Evolutionary conservation across 169 alveolate species (phyloP).

Genomic region (Plasmodium gonderi): DNA sequence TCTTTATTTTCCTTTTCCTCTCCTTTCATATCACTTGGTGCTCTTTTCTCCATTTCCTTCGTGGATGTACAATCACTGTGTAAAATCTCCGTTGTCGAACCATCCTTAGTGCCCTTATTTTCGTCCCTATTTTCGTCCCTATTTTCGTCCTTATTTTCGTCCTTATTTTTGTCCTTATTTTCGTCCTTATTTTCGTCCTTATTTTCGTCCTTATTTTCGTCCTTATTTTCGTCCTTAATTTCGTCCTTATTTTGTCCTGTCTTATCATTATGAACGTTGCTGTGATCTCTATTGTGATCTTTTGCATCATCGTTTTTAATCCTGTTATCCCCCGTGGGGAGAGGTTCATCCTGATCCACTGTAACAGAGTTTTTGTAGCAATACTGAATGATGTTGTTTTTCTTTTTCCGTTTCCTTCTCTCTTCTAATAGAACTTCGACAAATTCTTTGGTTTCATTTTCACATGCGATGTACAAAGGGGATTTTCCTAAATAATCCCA

Average conservation of each 20-base stretch:
- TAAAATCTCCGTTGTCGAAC: no score
- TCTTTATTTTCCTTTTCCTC: background rate
- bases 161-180: background rate
- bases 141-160: background rate
- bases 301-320: background rate
- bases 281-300: no score
- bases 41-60: background rate
- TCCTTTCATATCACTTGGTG: background rate
- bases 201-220: background rate
- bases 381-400: constrained; percentile 77
- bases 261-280: no score
- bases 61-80: no score
- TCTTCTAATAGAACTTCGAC: constrained; percentile 82
- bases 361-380: constrained; percentile 67
- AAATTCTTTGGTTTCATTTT: constrained; percentile 81
- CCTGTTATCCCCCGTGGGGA: constrained; percentile 23
- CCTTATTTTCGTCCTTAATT: background rate
- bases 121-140: no score
- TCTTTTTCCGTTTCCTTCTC: constrained; percentile 77
- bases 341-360: constrained; percentile 55
- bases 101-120: no score
- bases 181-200: background rate
- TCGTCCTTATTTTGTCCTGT: background rate
- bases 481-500: constrained; percentile 90
- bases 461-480: constrained; percentile 89